Conservation (phyloP, 257 asterid genomes). For the Primulina huaijiensis region DNA sequence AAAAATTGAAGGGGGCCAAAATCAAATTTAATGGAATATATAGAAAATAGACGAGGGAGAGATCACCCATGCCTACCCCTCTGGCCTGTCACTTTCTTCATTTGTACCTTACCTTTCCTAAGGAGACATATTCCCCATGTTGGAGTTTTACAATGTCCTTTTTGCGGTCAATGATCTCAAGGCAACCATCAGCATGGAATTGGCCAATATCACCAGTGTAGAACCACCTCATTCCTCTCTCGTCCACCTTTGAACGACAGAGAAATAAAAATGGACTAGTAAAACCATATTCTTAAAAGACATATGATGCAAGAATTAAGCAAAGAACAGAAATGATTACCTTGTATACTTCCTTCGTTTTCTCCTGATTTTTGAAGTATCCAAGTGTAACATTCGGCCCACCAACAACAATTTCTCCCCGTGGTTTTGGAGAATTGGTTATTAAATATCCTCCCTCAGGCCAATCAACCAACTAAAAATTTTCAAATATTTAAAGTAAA, state of each 20-base stretch:
- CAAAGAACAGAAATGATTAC: constrained; percentile 32
- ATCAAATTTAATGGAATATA: too few species aligned
- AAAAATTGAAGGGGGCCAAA: too few species aligned
- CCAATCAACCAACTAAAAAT: constrained; percentile 86
- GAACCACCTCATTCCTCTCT: constrained; percentile 89
- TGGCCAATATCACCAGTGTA: constrained; percentile 88
- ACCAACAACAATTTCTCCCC: constrained; percentile 90
- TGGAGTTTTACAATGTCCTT: constrained; percentile 95
- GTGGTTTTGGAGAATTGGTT: constrained; percentile 78
- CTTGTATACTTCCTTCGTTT: constrained; percentile 88
- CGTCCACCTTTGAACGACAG: constrained; percentile 57
- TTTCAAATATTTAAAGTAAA: constrained; percentile 14
- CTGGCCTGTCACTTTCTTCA: not conserved
- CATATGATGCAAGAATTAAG: not conserved
- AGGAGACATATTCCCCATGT: constrained; percentile 96
- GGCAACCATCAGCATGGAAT: constrained; percentile 88
- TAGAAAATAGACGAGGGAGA: not conserved
- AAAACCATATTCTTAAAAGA: constrained; percentile 12
- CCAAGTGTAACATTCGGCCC: constrained; percentile 96
- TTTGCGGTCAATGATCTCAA: constrained; percentile 92
- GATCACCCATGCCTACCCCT: not conserved
- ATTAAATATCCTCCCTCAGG: constrained; percentile 85
- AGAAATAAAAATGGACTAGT: constrained; percentile 8
- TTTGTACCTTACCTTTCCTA: constrained; percentile 65
- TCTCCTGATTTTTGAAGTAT: constrained; percentile 84